Evolutionary conservation across 2,329 filamentous ascomycete species (phyloP).

Genomic region (Fusarium longipes): DNA sequence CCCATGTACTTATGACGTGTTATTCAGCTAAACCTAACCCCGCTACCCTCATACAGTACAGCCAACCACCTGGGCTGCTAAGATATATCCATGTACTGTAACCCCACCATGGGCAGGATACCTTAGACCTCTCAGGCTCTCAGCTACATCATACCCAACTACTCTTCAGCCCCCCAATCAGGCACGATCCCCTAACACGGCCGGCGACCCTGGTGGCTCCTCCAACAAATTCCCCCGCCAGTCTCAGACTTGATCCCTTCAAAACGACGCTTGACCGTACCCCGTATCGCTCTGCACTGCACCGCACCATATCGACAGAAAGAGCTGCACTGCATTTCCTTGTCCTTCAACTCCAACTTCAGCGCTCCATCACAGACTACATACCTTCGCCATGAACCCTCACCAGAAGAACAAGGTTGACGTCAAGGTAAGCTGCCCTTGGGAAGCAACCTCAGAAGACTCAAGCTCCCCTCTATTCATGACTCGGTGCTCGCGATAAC

Average conservation of each 20-base stretch:
- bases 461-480: slow-evolving; percentile 26
- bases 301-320: not conserved
- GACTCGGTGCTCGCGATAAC: slow-evolving; percentile 23
- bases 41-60: slow-evolving; percentile 24
- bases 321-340: slow-evolving; percentile 9
- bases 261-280: slow-evolving; percentile 30
- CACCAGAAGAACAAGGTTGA: slow-evolving; percentile 99
- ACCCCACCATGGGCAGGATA: slow-evolving; percentile 19
- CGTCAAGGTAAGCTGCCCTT: slow-evolving; percentile 77
- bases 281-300: not conserved
- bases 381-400: slow-evolving; percentile 78
- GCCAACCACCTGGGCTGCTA: slow-evolving; percentile 4
- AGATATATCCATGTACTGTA: slow-evolving; percentile 18
- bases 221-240: slow-evolving; percentile 40
- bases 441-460: slow-evolving; percentile 32
- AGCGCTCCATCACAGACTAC: slow-evolving; percentile 4
- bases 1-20: slow-evolving; percentile 27
- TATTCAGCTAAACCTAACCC: slow-evolving; percentile 5
- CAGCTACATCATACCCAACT: slow-evolving; percentile 43
- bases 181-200: slow-evolving; percentile 40
- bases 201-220: slow-evolving; percentile 38
- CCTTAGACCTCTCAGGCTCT: slow-evolving; percentile 31
- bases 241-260: slow-evolving; percentile 38
- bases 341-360: slow-evolving; percentile 1
- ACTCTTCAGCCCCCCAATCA: slow-evolving; percentile 43